Percentiles rank a stretch among this genome's conserved stretches.
phyloP scores from a whole-genome alignment of 2,329 filamentous ascomycete species.

The Colletotrichum gigasporum region DNA sequence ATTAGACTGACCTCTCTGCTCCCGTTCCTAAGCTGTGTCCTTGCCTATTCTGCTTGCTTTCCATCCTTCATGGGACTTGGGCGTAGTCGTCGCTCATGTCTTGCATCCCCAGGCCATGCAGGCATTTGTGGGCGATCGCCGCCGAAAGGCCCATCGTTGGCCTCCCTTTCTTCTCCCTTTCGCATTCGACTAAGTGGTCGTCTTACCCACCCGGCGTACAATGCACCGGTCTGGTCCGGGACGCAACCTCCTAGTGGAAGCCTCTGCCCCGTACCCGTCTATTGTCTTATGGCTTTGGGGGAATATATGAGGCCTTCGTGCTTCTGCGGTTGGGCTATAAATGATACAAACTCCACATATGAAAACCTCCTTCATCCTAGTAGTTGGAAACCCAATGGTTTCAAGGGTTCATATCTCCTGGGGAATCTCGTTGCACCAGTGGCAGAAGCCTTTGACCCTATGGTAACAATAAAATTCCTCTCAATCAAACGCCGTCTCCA shows the following conservation, averaged over 20 bases:
- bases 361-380: not conserved
- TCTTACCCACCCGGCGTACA: not conserved
- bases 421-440: too few species aligned
- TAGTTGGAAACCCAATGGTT: not conserved
- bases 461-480: too few species aligned
- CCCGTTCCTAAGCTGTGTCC: not conserved
- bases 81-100: not conserved
- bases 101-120: not conserved
- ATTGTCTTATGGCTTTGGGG: not conserved
- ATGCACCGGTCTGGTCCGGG: not conserved
- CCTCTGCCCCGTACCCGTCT: not conserved
- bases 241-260: not conserved
- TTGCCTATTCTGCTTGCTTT: not conserved
- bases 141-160: not conserved
- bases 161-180: not conserved
- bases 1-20: too few species aligned
- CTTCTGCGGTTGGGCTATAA: not conserved
- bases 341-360: not conserved
- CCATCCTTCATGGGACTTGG: not conserved
- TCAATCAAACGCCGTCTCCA: not conserved
- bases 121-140: not conserved
- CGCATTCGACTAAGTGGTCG: slow-evolving; percentile 5
- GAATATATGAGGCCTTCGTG: not conserved
- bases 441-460: not conserved
- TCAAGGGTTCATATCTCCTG: not conserved